Percentiles rank a stretch among this genome's conserved stretches.
phyloP scores from a whole-genome alignment of 768 basidiomycete genomes.

The Zangia roseola region DNA sequence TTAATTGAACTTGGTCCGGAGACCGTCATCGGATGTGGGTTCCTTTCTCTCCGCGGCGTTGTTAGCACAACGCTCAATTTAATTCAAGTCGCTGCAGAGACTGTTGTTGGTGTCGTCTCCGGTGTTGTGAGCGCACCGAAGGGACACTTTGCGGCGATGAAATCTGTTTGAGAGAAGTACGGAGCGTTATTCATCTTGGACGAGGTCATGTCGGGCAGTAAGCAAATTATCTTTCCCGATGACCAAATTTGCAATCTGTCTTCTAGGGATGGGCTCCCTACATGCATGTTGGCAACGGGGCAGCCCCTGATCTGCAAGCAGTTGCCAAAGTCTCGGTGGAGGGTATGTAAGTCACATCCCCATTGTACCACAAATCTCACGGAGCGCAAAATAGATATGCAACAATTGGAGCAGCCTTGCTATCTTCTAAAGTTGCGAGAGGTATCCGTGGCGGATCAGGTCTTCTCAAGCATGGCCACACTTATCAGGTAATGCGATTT shows the following conservation, averaged over 20 bases:
- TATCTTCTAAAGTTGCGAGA: constrained; percentile 67
- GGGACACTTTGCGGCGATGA: constrained; percentile 86
- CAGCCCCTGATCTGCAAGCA: constrained; percentile 80
- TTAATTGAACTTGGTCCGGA: constrained; percentile 80
- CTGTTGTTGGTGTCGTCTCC: constrained; percentile 84
- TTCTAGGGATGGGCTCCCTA: constrained; percentile 76
- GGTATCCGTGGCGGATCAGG: constrained; percentile 70
- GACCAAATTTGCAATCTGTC: neutral
- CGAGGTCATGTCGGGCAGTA: constrained; percentile 89
- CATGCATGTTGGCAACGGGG: constrained; percentile 83
- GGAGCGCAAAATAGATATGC: constrained; percentile 55
- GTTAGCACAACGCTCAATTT: neutral
- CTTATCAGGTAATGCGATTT: constrained; percentile 59
- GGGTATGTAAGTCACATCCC: constrained; percentile 51
- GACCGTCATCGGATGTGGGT: constrained; percentile 79
- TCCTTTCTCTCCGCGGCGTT: neutral
- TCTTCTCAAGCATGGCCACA: constrained; percentile 82
- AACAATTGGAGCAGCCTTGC: constrained; percentile 77
- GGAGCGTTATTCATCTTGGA: constrained; percentile 78
- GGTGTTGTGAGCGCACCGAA: constrained; percentile 76
- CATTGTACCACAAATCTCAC: constrained; percentile 1
- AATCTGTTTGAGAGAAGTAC: constrained; percentile 75
- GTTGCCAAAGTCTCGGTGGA: constrained; percentile 87
- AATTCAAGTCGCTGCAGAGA: constrained; percentile 70
- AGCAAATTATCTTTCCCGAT: constrained; percentile 29